Conservation (phyloP, 2,329 filamentous ascomycete genomes). For the Sarocladiaceae sp. region DNA sequence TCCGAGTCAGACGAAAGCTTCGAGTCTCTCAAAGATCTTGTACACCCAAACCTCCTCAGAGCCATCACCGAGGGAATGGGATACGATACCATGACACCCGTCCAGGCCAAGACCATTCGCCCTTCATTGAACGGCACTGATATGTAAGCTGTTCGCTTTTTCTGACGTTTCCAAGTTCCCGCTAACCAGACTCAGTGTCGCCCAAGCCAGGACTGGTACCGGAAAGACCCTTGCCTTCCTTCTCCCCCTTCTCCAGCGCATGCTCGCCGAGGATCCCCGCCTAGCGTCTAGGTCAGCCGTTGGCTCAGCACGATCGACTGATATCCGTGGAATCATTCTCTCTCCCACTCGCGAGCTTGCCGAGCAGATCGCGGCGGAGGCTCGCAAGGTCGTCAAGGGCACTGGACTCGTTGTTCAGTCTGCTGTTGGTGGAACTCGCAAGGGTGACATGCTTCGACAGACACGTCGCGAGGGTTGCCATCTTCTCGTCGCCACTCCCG, state of each 20-base stretch:
- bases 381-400: conserved; percentile 57
- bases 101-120: conserved; percentile 80
- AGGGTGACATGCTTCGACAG: conserved; percentile 59
- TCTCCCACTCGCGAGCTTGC: conserved; percentile 80
- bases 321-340: conserved; percentile 67
- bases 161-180: neutral
- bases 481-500: conserved; percentile 85
- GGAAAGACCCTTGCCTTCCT: conserved; percentile 96
- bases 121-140: conserved; percentile 76
- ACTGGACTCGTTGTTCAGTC: conserved; percentile 66
- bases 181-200: conserved; percentile 51
- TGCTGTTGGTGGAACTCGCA: conserved; percentile 90
- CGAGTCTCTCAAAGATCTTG: conserved; percentile 37
- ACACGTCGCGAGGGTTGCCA: conserved; percentile 78
- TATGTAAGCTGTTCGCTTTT: conserved; percentile 60
- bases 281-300: conserved; percentile 45
- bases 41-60: conserved; percentile 62
- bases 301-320: conserved; percentile 40
- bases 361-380: conserved; percentile 77
- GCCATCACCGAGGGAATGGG: conserved; percentile 69
- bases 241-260: conserved; percentile 76
- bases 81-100: conserved; percentile 85
- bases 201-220: conserved; percentile 94
- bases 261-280: conserved; percentile 59
- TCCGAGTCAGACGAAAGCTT: conserved; percentile 35